Evolutionary conservation across 2,329 filamentous ascomycete genomes (phyloP).

Genomic region (Penicillium polonicum): DNA sequence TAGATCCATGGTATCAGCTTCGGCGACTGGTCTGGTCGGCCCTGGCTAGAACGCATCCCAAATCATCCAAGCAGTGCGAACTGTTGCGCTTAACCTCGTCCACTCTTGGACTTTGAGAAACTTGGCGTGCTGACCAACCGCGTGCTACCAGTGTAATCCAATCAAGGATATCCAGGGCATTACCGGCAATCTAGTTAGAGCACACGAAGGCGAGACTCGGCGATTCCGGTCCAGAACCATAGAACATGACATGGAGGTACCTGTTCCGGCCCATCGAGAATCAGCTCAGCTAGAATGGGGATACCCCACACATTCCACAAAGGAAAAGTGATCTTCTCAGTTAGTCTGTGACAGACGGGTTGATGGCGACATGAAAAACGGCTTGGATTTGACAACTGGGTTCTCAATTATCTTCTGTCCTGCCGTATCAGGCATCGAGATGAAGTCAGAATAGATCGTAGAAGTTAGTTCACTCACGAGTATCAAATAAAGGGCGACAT

Average conservation of each 20-base stretch:
- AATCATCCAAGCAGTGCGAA: not conserved
- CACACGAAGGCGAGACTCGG: not conserved
- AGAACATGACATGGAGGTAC: not conserved
- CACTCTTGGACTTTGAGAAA: not conserved
- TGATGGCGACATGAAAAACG: not conserved
- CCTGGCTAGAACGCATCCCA: not conserved
- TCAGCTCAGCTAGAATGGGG: not conserved
- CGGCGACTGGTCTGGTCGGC: not conserved
- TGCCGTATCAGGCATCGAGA: not conserved
- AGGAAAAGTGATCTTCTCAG: not conserved
- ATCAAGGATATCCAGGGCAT: too few relatives aligned
- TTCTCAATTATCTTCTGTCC: not conserved
- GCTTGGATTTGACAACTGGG: not conserved
- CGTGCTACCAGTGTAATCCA: too few relatives aligned
- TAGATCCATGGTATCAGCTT: slow-evolving; percentile 10
- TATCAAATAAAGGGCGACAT: not conserved
- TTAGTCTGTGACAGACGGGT: not conserved
- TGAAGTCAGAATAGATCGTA: not conserved
- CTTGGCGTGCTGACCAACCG: not conserved
- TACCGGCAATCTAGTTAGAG: not conserved
- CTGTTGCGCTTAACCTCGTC: not conserved
- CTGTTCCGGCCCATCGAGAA: slow-evolving; percentile 1
- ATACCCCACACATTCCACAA: not conserved
- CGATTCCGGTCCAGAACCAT: not conserved
- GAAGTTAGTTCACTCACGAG: not conserved